Evolutionary conservation across 345 rosid species (phyloP), one percentile per base, ranked within the genome.

Genomic region (Dipteronia sinensis): DNA sequence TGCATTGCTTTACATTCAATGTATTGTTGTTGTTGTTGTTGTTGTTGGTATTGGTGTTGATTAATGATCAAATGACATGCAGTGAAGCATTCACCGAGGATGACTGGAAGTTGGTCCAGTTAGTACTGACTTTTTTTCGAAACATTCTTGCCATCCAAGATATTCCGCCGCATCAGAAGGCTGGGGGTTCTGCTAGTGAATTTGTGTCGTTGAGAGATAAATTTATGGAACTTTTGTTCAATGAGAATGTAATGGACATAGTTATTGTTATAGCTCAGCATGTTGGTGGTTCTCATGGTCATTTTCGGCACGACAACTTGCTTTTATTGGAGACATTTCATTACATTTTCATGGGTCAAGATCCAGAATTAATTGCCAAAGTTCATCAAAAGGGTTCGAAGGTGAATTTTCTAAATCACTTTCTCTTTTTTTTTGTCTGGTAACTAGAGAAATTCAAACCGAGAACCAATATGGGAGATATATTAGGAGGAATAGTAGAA

Each of bases 81-180:
- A 96, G 99, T 63, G 92, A 94, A 67, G 68, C 80, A 58, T 91
- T 96, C 81, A 82, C 85, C 0, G 99, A 96, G 83, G 99, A 96
- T 80, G 97, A 96, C 81, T 96, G 98, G 99, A 96, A 96, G 85
- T 79, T 96, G 90, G 87, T 92, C 79, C 98, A 94, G 87, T 93
- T 96, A 51, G 88, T 94, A 34, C 87, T 96, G 80, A 94, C 98
- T 62, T 77, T 94, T 16, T 92, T 96, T 73, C 88, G 94, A 65
- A 96, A 96, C 76, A 75, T 96, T 74, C 91, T 96, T n/a, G 97
- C 99, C 55, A 81, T 94, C 64, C 98, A 92, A 80, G 97, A 91
- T 69, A 79, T 94, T 20, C 84, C 94, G 3, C 79, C 80, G 46
- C 72, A 83, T 73, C 99, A 92, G 71, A 94, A 94, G 78, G 87